Evolutionary conservation across 495 filamentous ascomycete species (phyloP).

Genomic region (Neurospora cerealis): DNA sequence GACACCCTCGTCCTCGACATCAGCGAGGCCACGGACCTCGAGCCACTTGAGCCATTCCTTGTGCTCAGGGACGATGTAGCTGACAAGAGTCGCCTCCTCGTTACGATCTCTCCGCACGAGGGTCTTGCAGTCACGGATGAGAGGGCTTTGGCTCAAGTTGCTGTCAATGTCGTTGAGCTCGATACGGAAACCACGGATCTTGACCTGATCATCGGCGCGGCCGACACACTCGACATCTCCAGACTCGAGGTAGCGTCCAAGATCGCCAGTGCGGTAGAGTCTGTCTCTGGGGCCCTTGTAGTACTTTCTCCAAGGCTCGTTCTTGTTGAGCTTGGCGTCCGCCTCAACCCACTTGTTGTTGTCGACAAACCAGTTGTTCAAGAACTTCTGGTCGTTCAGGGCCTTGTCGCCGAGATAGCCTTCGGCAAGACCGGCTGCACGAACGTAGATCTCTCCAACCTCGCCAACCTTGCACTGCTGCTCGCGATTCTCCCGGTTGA

Average conservation of each 20-base stretch:
- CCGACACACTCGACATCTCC: constrained; percentile 71
- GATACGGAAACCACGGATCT: constrained; percentile 92
- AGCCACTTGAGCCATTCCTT: constrained; percentile 62
- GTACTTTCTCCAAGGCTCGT: constrained; percentile 65
- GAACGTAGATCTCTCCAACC: constrained; percentile 78
- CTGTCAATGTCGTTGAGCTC: constrained; percentile 92
- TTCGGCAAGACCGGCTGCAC: constrained; percentile 83
- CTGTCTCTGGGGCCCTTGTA: constrained; percentile 81
- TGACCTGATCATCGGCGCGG: constrained; percentile 82
- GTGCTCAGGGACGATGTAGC: constrained; percentile 81
- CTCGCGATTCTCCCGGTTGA: constrained; percentile 64
- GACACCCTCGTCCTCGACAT: constrained; percentile 34
- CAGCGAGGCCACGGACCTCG: constrained; percentile 42
- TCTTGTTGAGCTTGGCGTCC: constrained; percentile 43
- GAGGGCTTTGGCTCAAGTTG: constrained; percentile 63
- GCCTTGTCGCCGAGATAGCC: constrained; percentile 68
- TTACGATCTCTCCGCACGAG: constrained; percentile 78
- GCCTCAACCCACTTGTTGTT: constrained; percentile 59
- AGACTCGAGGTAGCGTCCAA: constrained; percentile 63
- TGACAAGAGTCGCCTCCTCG: constrained; percentile 83
- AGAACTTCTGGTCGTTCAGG: constrained; percentile 69
- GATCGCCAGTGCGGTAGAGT: constrained; percentile 74
- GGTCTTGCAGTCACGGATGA: constrained; percentile 82
- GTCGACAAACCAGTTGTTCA: constrained; percentile 83
- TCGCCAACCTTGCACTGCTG: constrained; percentile 73